A percentile compares a stretch with the other conserved stretches of the same genome.
phyloP scores from a whole-genome alignment of 192 early-diverging fungal genomes.

The Backusella luteola region DNA sequence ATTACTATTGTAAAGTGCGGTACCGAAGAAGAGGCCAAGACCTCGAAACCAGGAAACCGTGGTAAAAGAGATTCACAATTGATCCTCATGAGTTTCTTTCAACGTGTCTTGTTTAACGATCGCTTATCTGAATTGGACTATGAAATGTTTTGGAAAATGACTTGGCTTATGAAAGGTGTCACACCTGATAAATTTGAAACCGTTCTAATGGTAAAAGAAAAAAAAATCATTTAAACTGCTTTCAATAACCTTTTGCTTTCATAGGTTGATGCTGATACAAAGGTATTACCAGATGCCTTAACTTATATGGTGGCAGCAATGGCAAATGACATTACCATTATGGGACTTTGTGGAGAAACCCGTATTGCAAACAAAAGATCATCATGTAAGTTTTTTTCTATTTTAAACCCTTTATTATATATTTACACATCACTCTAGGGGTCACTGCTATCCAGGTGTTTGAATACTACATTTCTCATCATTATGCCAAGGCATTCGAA shows the following conservation, averaged over 20 bases:
- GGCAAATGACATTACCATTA: conserved; percentile 86
- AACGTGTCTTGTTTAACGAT: conserved; percentile 78
- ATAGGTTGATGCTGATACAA: conserved; percentile 86
- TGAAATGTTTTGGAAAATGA: conserved; percentile 87
- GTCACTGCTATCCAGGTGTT: conserved; percentile 91
- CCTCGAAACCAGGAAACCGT: conserved; percentile 80
- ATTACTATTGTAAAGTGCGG: conserved; percentile 75
- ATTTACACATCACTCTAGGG: conserved; percentile 35
- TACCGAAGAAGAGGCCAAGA: conserved; percentile 58
- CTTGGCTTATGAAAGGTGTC: conserved; percentile 69
- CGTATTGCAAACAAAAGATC: conserved; percentile 90
- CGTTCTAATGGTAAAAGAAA: conserved; percentile 57
- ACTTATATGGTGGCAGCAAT: conserved; percentile 88
- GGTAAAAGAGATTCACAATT: conserved; percentile 92
- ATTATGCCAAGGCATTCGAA: conserved; percentile 93
- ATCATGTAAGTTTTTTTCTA: conserved; percentile 72
- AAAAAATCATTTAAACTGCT: too few relatives aligned
- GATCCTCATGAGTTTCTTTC: conserved; percentile 93
- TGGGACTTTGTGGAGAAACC: conserved; percentile 98
- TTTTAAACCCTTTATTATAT: background rate
- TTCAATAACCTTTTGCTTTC: too few relatives aligned
- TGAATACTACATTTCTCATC: conserved; percentile 98
- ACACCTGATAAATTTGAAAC: conserved; percentile 85
- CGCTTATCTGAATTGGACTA: conserved; percentile 88
- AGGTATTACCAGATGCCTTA: conserved; percentile 75